Evolutionary conservation across 2,329 filamentous ascomycete species (phyloP).

Genomic region (Teratosphaeria epicoccoides): DNA sequence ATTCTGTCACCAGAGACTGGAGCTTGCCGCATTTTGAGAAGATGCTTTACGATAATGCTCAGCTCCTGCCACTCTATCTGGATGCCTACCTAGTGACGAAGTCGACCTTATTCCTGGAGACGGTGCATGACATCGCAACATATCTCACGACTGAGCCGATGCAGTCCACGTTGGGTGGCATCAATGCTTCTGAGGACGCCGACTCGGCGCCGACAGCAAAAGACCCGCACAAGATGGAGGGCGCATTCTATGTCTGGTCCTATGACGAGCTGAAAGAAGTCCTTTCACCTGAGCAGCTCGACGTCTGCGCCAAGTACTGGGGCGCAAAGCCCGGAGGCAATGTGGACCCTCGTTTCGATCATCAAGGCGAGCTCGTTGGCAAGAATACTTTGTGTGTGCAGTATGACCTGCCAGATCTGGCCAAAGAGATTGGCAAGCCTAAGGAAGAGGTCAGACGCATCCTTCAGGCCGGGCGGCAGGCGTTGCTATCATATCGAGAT

Average conservation of each 20-base stretch:
- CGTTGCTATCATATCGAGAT: slow-evolving; percentile 61
- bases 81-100: slow-evolving; percentile 68
- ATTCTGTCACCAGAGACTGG: slow-evolving; percentile 88
- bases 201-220: slow-evolving; percentile 67
- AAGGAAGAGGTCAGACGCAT: slow-evolving; percentile 58
- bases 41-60: slow-evolving; percentile 85
- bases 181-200: slow-evolving; percentile 81
- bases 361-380: slow-evolving; percentile 87
- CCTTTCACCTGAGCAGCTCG: slow-evolving; percentile 56
- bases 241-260: slow-evolving; percentile 92
- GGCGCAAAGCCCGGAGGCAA: slow-evolving; percentile 78
- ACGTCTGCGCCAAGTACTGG: slow-evolving; percentile 73
- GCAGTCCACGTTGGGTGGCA: slow-evolving; percentile 57
- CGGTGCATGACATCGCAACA: slow-evolving; percentile 72
- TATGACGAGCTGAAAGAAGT: slow-evolving; percentile 72
- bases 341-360: slow-evolving; percentile 69
- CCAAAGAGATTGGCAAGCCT: slow-evolving; percentile 62
- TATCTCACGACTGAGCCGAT: slow-evolving; percentile 70
- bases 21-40: slow-evolving; percentile 94
- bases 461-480: slow-evolving; percentile 55
- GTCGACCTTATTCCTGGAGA: slow-evolving; percentile 62
- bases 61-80: slow-evolving; percentile 72
- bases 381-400: slow-evolving; percentile 77
- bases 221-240: slow-evolving; percentile 75
- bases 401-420: slow-evolving; percentile 57